Evolutionary conservation across 768 basidiomycete genomes (phyloP).

Genomic region (Termitomyces sp.): DNA sequence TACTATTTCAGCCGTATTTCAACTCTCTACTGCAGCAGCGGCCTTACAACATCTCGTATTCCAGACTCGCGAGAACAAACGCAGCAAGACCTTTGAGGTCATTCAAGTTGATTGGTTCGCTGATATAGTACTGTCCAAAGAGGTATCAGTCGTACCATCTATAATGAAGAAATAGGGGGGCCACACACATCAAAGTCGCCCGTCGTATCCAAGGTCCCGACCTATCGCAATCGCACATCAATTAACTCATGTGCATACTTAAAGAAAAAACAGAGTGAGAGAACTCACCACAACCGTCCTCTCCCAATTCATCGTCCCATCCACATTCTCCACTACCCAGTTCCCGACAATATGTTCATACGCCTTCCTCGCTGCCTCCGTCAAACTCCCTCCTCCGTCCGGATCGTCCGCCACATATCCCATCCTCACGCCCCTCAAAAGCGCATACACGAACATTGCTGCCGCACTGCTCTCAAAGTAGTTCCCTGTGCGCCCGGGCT

Average conservation of each 20-base stretch:
- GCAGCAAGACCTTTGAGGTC: conserved; percentile 43
- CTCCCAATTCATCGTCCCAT: conserved; percentile 41
- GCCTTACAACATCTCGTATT: conserved; percentile 16
- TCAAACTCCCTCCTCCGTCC: conserved; percentile 27
- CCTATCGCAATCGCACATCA: conserved; percentile 19
- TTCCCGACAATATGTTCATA: conserved; percentile 34
- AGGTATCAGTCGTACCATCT: background rate
- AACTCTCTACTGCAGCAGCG: background rate
- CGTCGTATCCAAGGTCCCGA: conserved; percentile 32
- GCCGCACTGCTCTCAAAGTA: conserved; percentile 45
- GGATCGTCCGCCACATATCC: conserved; percentile 29
- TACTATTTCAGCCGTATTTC: too few relatives aligned
- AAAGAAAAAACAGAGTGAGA: background rate
- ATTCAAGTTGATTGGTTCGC: conserved; percentile 30
- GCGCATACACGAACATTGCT: conserved; percentile 41
- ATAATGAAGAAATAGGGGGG: background rate
- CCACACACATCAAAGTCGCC: conserved; percentile 32
- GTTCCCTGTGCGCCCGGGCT: conserved; percentile 37
- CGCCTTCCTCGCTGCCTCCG: conserved; percentile 32
- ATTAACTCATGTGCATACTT: background rate
- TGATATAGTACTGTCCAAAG: conserved; percentile 34
- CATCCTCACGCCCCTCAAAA: conserved; percentile 37
- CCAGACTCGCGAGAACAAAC: conserved; percentile 40
- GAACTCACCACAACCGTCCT: conserved; percentile 36
- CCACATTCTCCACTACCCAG: conserved; percentile 34